phyloP scores from a whole-genome alignment of 2,329 filamentous ascomycete species.

The Colletotrichum gloeosporioides region DNA sequence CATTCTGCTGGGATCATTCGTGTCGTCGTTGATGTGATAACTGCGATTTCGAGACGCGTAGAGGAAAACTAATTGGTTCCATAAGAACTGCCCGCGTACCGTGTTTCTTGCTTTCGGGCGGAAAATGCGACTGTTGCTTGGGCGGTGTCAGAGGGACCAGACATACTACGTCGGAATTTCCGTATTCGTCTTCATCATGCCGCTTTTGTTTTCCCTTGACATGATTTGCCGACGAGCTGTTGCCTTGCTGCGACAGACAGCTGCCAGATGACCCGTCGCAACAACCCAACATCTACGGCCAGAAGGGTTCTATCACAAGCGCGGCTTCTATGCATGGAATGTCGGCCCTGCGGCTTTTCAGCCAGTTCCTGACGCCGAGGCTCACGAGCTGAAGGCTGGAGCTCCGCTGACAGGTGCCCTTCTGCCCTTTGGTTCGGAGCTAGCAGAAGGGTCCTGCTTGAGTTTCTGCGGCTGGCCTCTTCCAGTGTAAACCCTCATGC shows the following conservation, averaged over 20 bases:
- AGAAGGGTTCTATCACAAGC: neutral
- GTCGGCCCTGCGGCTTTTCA: neutral
- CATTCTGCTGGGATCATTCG: conserved; percentile 71
- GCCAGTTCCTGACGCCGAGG: conserved; percentile 2
- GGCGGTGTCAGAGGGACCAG: conserved; percentile 85
- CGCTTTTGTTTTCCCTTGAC: neutral
- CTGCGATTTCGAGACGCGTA: conserved; percentile 56
- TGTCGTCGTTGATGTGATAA: conserved; percentile 60
- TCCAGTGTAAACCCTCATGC: neutral
- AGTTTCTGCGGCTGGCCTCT: neutral
- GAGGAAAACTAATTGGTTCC: conserved; percentile 57
- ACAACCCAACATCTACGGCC: neutral
- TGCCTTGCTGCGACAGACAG: neutral
- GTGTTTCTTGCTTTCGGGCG: neutral
- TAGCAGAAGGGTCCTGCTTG: neutral
- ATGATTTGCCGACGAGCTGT: neutral
- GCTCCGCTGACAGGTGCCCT: neutral
- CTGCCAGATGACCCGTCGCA: neutral
- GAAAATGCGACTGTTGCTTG: conserved; percentile 55
- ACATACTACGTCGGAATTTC: conserved; percentile 53
- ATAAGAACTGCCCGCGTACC: conserved; percentile 76
- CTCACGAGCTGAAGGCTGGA: neutral
- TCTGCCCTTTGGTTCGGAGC: neutral
- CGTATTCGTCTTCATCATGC: neutral
- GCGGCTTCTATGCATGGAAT: conserved; percentile 2